A percentile compares a stretch with the other conserved stretches of the same genome.
These are phyloP conservation scores for Talaromyces rugulosus DNA, from an alignment of 2,329 filamentous ascomycete genomes.

Conservation along the genomic window DNA sequence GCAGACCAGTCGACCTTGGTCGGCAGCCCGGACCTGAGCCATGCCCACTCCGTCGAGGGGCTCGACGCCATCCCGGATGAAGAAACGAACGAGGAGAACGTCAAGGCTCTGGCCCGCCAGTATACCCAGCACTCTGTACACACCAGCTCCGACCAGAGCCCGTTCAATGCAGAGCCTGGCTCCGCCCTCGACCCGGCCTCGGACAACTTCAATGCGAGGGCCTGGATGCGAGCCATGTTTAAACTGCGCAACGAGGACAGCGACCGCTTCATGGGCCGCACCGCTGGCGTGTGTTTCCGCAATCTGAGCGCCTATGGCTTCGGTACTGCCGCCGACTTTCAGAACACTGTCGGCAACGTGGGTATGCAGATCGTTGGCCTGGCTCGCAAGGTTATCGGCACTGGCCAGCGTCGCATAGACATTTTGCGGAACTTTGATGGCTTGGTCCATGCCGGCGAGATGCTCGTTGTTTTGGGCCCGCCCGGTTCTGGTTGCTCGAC, in stretches of 20 bases:
- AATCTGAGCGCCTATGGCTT: conserved; percentile 44
- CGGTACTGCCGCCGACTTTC: conserved; percentile 40
- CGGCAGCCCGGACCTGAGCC: not conserved
- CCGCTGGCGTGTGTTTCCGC: conserved; percentile 40
- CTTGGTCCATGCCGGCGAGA: conserved; percentile 54
- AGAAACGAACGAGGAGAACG: not conserved
- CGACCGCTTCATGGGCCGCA: conserved; percentile 28
- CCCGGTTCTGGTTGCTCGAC: conserved; percentile 64
- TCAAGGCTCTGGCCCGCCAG: conserved; percentile 8
- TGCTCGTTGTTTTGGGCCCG: conserved; percentile 54
- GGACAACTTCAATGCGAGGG: conserved; percentile 38
- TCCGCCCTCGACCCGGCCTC: conserved; percentile 40
- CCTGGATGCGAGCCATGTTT: conserved; percentile 43
- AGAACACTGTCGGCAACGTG: conserved; percentile 40
- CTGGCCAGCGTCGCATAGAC: conserved; percentile 48
- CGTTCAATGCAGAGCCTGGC: conserved; percentile 30
- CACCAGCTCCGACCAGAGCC: conserved; percentile 22
- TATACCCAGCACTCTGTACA: conserved; percentile 11
- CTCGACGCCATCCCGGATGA: not conserved
- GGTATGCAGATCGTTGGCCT: conserved; percentile 32
- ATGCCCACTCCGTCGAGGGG: not conserved
- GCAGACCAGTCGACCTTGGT: not conserved
- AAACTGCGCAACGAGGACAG: conserved; percentile 28
- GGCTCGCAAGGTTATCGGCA: conserved; percentile 28
- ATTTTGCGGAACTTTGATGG: conserved; percentile 65